Conservation (phyloP, 2,329 filamentous ascomycete genomes). For the Colletotrichum zoysiae region DNA sequence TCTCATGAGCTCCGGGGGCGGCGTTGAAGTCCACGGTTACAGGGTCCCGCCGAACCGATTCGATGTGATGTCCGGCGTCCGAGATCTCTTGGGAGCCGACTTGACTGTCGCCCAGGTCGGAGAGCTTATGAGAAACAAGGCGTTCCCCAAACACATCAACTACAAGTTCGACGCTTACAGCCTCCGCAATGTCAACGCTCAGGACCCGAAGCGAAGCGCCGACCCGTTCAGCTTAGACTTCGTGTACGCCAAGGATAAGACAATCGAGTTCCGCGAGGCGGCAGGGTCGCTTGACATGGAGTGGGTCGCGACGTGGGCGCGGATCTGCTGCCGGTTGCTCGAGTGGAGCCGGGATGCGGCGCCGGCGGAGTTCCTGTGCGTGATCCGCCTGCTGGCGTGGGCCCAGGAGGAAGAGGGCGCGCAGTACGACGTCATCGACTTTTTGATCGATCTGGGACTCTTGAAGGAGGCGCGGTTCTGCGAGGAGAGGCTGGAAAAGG, state of each 20-base stretch:
- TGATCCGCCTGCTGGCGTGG: constrained; percentile 45
- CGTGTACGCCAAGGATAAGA: constrained; percentile 28
- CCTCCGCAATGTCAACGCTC: not conserved
- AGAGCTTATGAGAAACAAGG: constrained; percentile 19
- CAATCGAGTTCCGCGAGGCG: constrained; percentile 56
- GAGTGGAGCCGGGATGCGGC: constrained; percentile 47
- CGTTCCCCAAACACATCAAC: constrained; percentile 28
- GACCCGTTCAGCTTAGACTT: not conserved
- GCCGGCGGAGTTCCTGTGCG: constrained; percentile 48
- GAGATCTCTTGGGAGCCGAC: constrained; percentile 36
- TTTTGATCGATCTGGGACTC: constrained; percentile 52
- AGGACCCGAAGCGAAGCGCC: not conserved
- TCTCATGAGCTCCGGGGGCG: not conserved
- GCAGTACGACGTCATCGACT: constrained; percentile 53
- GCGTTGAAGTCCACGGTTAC: not conserved
- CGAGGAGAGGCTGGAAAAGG: constrained; percentile 45
- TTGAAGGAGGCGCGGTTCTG: constrained; percentile 48
- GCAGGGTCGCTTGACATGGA: constrained; percentile 50
- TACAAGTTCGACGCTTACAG: constrained; percentile 37
- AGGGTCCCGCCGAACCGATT: constrained; percentile 13
- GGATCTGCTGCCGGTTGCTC: constrained; percentile 50
- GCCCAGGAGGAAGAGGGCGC: constrained; percentile 42
- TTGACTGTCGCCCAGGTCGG: constrained; percentile 31
- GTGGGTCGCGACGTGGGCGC: constrained; percentile 52
- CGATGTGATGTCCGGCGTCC: constrained; percentile 42